Conservation (phyloP, 1,284 basidiomycete genomes). For the Macrocystidia cucumis region DNA sequence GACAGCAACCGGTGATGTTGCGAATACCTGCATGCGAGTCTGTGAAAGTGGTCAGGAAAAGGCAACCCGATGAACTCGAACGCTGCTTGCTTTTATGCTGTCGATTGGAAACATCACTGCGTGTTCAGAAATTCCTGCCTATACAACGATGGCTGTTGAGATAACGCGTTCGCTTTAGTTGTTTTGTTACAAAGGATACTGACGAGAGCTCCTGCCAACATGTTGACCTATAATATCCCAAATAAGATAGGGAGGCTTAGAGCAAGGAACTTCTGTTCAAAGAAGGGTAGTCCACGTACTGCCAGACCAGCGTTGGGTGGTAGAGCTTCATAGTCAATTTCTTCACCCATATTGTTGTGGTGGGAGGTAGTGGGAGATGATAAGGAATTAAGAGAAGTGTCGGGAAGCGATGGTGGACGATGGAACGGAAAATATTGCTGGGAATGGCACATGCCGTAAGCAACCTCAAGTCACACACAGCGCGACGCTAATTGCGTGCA, state of each 20-base stretch:
- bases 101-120: slow-evolving; percentile 99
- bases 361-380: no score
- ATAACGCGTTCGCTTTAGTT: not conserved
- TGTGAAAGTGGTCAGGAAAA: slow-evolving; percentile 21
- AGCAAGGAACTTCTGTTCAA: no score
- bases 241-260: no score
- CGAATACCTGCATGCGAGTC: slow-evolving; percentile 99
- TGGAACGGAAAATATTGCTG: no score
- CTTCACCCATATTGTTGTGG: slow-evolving; percentile 49
- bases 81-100: slow-evolving; percentile 81
- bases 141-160: not conserved
- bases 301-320: slow-evolving; percentile 69
- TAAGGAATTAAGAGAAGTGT: no score
- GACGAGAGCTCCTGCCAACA: slow-evolving; percentile 94
- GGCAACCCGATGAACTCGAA: slow-evolving; percentile 1
- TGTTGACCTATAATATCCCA: slow-evolving; percentile 87
- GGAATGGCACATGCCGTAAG: no score
- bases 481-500: no score
- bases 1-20: slow-evolving; percentile 73
- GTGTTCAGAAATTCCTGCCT: slow-evolving; percentile 99
- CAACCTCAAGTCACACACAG: no score
- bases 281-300: slow-evolving; percentile 30
- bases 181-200: slow-evolving; percentile 23
- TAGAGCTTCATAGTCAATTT: slow-evolving; percentile 72
- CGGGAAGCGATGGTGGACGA: no score